phyloP scores from a whole-genome alignment of 2,329 filamentous ascomycete genomes.

The Nemania bipapillata region DNA sequence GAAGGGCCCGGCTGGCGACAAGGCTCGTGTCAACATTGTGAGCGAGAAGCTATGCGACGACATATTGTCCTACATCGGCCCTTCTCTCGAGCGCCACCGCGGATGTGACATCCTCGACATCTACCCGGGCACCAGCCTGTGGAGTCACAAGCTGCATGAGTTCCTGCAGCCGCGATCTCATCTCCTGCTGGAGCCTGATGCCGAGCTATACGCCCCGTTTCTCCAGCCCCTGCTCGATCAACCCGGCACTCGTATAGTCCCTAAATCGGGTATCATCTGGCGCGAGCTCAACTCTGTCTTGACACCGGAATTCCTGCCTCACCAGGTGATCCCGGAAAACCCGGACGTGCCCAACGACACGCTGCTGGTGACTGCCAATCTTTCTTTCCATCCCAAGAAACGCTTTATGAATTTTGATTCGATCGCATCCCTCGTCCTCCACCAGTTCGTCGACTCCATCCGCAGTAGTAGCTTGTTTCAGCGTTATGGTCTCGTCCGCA shows the following conservation, averaged over 20 bases:
- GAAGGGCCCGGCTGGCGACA: conserved; percentile 47
- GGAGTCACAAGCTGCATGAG: conserved; percentile 80
- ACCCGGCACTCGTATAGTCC: conserved; percentile 62
- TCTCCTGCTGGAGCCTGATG: conserved; percentile 80
- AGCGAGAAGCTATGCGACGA: conserved; percentile 70
- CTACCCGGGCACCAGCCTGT: conserved; percentile 81
- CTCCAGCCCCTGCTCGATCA: conserved; percentile 67
- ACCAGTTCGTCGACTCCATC: conserved; percentile 70
- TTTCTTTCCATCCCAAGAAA: conserved; percentile 65
- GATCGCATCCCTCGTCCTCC: conserved; percentile 66
- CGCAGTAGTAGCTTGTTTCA: conserved; percentile 72
- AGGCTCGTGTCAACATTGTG: conserved; percentile 63
- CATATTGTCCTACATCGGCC: conserved; percentile 73
- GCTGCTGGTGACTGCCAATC: conserved; percentile 77
- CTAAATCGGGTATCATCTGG: conserved; percentile 69
- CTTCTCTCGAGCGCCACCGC: conserved; percentile 73
- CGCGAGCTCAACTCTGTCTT: conserved; percentile 67
- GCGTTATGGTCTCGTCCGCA: conserved; percentile 79
- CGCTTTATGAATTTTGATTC: conserved; percentile 65
- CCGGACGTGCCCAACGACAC: conserved; percentile 71
- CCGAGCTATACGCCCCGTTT: conserved; percentile 66
- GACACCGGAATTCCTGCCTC: conserved; percentile 61
- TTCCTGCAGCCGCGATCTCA: conserved; percentile 81
- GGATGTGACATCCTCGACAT: conserved; percentile 89
- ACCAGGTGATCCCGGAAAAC: conserved; percentile 61